Base-by-base conservation (phyloP, 768 basidiomycete species). In the Pleurotus salmoneostramineus region DNA sequence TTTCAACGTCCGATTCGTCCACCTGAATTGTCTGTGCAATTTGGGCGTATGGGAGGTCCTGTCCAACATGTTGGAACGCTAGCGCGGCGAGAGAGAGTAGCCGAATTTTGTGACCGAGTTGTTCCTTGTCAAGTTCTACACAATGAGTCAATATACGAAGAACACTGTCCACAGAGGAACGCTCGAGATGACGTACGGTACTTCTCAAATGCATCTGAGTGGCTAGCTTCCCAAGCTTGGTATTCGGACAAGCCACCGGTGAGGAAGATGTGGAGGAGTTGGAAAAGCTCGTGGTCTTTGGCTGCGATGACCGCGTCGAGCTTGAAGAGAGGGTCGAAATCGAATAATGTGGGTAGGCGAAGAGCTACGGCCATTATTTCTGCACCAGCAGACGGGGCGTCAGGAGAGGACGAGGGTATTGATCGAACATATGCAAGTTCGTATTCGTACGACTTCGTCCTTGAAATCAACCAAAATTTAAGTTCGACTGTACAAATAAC, bases 311-410 rank as follows among this genome's bases (percentile, higher is more conserved):
- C 80, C 1, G 85, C 82, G 56, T 92, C 86, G 42, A 95, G 76
- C 60, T 86, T 88, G 77, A 93, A 86, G 32, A 93, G 72, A 5
- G 85, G 69, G 68, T 95, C 91, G 65, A 94, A 90, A 71, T 95
- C 87, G 70, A 94, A 91, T 58, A 89, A 69, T 11, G 74, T 72
- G 2, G 88, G 85, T 37, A 86, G 74, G 35, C 84, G 81, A 34
- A 93, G 77, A 15, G 89, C 86, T 5, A 81, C 74, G 5, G 83
- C 79, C 60, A 93, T 85, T 36, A 81, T 72, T 35, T 85, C 79
- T 27, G 85, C 62, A 6, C 87, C 87, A 46, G 83, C 86, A 3
- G 73, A 50, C 58, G 80, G 73, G 14, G 83, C 76, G 7, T 74
- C 68, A 21, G 82, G 71, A 0, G 86, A 85, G 1, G 79, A 73